phyloP scores from a whole-genome alignment of 164 flowering plant species.

The Brasenia schreberi region DNA sequence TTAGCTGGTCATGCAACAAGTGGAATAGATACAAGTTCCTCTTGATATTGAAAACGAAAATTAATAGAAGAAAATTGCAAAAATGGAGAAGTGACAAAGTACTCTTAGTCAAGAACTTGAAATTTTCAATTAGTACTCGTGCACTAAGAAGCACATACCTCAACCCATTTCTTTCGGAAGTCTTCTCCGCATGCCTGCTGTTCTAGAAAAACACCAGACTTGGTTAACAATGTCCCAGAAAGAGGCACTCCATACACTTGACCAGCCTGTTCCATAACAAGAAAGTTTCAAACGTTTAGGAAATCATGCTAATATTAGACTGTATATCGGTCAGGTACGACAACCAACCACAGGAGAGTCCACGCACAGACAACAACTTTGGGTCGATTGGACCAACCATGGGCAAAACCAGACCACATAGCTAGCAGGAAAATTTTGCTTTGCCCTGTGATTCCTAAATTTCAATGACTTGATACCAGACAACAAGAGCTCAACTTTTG shows the following conservation, averaged over 20 bases:
- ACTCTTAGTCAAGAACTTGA: neutral
- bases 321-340: no score
- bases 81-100: no score
- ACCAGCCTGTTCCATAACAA: slow-evolving; percentile 61
- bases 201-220: slow-evolving; percentile 75
- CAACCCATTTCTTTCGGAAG: slow-evolving; percentile 83
- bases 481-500: no score
- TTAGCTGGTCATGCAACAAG: no score
- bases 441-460: no score
- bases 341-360: neutral
- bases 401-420: no score
- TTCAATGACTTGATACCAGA: no score
- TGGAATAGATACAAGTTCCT: no score
- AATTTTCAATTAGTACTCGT: neutral
- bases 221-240: slow-evolving; percentile 53
- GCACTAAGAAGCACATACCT: slow-evolving; percentile 30
- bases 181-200: slow-evolving; percentile 78
- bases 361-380: neutral
- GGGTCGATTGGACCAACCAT: no score
- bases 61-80: no score
- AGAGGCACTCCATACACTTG: slow-evolving; percentile 96
- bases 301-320: neutral
- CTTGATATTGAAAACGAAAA: no score
- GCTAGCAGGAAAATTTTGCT: no score
- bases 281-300: neutral